phyloP scores from a whole-genome alignment of 2,329 filamentous ascomycete species.

The Fusarium avenaceum region DNA sequence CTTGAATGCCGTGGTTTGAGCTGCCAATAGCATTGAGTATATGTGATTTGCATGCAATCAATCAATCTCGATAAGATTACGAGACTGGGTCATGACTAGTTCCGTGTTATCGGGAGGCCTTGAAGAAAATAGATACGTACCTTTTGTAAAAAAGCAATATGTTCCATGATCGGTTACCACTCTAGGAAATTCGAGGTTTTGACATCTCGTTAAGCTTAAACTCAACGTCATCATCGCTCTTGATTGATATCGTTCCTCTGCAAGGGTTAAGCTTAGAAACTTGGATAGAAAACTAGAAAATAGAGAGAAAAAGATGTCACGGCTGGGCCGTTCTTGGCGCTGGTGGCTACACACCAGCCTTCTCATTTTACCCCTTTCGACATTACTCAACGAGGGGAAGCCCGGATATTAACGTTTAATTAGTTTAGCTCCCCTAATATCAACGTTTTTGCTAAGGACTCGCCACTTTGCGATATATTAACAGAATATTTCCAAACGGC shows the following conservation, averaged over 20 bases:
- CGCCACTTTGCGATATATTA: slow-evolving; percentile 18
- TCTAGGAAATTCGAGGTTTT: not conserved
- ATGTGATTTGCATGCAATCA: not conserved
- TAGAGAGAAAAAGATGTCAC: not conserved
- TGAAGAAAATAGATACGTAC: not conserved
- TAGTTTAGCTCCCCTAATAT: slow-evolving; percentile 28
- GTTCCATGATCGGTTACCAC: not conserved
- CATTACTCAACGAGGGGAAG: slow-evolving; percentile 26
- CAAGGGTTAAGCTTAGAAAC: slow-evolving; percentile 8
- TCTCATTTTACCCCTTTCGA: slow-evolving; percentile 34
- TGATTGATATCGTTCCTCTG: not conserved
- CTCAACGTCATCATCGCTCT: slow-evolving; percentile 21
- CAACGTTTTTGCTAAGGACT: slow-evolving; percentile 12
- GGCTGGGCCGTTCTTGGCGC: slow-evolving; percentile 20
- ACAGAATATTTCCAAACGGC: slow-evolving; percentile 9
- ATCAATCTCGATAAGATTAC: not conserved
- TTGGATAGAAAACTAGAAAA: slow-evolving; percentile 7
- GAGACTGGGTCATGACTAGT: not conserved
- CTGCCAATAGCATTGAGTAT: not conserved
- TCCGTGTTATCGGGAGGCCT: not conserved
- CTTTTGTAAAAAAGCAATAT: not conserved
- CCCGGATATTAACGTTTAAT: slow-evolving; percentile 32
- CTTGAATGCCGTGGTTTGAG: not conserved
- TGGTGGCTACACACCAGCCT: slow-evolving; percentile 28
- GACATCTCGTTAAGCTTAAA: slow-evolving; percentile 6